These are phyloP conservation scores for Globisporangium nodosum DNA, from an alignment of 352 stramenopile species.

Conservation along the genomic window DNA sequence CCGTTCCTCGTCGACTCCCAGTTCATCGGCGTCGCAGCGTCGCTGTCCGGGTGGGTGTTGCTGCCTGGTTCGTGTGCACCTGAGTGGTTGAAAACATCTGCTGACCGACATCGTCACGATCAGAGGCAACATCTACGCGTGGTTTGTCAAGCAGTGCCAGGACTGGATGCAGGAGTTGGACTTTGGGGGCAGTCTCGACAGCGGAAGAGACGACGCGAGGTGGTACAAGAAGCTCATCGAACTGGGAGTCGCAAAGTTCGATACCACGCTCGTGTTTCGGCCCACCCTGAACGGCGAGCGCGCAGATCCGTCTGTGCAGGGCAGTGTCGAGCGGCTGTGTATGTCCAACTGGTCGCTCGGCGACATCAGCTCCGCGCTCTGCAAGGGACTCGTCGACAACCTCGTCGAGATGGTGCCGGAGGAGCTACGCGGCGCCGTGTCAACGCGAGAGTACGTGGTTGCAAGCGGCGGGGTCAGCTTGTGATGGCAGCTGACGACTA, in stretches of 20 bases:
- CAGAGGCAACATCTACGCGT: constrained; percentile 69
- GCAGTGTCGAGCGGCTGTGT: constrained; percentile 38
- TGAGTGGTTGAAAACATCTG: not conserved
- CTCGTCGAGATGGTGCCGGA: constrained; percentile 62
- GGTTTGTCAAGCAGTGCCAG: constrained; percentile 54
- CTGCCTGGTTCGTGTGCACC: not conserved
- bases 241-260: constrained; percentile 33
- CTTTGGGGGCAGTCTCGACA: constrained; percentile 9
- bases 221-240: constrained; percentile 54
- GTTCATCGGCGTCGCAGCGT: constrained; percentile 64
- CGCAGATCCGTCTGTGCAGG: constrained; percentile 24
- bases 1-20: constrained; percentile 54
- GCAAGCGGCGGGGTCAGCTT: not conserved
- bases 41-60: constrained; percentile 53
- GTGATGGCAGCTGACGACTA: not conserved
- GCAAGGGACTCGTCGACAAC: constrained; percentile 61
- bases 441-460: constrained; percentile 35
- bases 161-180: constrained; percentile 44
- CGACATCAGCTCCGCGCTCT: constrained; percentile 65
- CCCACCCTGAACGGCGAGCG: constrained; percentile 73
- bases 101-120: not conserved
- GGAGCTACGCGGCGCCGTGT: constrained; percentile 25
- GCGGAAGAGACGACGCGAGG: constrained; percentile 11
- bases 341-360: constrained; percentile 70
- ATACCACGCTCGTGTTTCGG: constrained; percentile 52